phyloP scores from a whole-genome alignment of 2,329 filamentous ascomycete species.

The Fusarium transvaalense region DNA sequence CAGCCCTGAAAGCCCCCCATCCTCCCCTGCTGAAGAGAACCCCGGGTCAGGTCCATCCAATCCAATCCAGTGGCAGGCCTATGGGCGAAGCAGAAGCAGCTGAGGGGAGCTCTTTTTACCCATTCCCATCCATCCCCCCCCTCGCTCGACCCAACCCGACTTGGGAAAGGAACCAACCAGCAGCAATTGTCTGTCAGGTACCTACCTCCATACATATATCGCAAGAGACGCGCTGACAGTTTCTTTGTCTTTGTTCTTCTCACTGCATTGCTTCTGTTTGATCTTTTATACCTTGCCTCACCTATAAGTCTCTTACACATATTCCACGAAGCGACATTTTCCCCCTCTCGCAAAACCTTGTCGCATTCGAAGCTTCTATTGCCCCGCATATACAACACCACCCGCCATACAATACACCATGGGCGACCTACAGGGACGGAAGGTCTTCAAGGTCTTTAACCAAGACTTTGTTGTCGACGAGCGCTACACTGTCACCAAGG shows the following conservation, averaged over 20 bases:
- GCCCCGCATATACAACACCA: conserved; percentile 32
- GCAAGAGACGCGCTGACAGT: conserved; percentile 36
- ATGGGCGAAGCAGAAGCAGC: conserved; percentile 25
- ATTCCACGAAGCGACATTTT: neutral
- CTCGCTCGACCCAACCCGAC: conserved; percentile 35
- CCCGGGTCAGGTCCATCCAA: conserved; percentile 15
- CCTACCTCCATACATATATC: conserved; percentile 43
- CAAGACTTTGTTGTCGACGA: conserved; percentile 99
- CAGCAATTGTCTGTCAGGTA: conserved; percentile 36
- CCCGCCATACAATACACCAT: conserved; percentile 45
- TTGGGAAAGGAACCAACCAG: conserved; percentile 33
- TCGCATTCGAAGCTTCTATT: conserved; percentile 31
- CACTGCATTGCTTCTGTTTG: conserved; percentile 15
- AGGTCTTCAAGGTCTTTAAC: conserved; percentile 99
- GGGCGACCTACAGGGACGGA: conserved; percentile 69
- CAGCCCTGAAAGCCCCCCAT: conserved; percentile 37
- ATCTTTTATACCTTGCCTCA: conserved; percentile 4
- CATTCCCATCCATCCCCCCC: no score
- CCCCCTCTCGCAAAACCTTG: conserved; percentile 4
- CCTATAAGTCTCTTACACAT: neutral
- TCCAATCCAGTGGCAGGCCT: conserved; percentile 20
- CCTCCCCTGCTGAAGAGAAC: conserved; percentile 25
- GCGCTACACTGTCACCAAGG: conserved; percentile 98
- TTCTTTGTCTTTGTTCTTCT: conserved; percentile 36
- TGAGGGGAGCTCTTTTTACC: conserved; percentile 27